A percentile compares a stretch with the other conserved stretches of the same genome.
These are phyloP conservation scores for Edaphochlamys debaryana DNA, from an alignment of 139 green algal species.

Conservation along the genomic window DNA sequence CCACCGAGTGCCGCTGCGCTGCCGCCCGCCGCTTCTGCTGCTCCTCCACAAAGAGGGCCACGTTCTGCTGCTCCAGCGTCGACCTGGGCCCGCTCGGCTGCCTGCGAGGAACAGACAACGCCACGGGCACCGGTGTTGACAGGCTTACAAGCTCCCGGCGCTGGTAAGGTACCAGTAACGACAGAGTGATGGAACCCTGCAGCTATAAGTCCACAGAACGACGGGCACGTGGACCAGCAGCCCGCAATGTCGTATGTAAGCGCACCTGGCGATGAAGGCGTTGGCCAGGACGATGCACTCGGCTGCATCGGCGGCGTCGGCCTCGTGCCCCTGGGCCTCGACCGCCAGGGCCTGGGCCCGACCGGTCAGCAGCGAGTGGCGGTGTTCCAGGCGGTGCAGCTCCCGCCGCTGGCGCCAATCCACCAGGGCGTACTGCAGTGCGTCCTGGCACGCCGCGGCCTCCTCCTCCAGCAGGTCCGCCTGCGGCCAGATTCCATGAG, in stretches of 20 bases:
- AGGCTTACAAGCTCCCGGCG: no score
- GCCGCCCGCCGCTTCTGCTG: background rate
- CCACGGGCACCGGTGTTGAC: no score
- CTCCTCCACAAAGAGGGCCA: slow-evolving; percentile 7
- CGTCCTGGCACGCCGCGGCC: slow-evolving; percentile 6
- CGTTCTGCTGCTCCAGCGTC: slow-evolving; percentile 7
- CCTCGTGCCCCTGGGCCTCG: slow-evolving; percentile 14
- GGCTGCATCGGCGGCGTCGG: background rate
- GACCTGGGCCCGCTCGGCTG: background rate
- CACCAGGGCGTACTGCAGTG: slow-evolving; percentile 8
- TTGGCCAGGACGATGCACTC: slow-evolving; percentile 14
- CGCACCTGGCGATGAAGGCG: background rate
- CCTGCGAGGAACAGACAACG: no score
- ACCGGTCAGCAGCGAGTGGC: background rate
- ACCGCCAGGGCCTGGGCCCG: background rate
- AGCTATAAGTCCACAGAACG: no score
- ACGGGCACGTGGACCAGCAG: no score
- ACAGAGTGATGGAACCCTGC: no score
- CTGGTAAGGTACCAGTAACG: no score
- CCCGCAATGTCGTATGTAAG: no score
- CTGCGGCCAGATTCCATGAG: background rate
- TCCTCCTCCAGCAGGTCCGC: slow-evolving; percentile 31
- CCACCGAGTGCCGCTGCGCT: background rate
- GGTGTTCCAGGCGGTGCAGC: background rate
- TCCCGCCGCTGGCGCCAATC: slow-evolving; percentile 21